These are phyloP conservation scores for Coprinellus aureogranulatus DNA, from an alignment of 768 basidiomycete species.

Conservation along the genomic window DNA sequence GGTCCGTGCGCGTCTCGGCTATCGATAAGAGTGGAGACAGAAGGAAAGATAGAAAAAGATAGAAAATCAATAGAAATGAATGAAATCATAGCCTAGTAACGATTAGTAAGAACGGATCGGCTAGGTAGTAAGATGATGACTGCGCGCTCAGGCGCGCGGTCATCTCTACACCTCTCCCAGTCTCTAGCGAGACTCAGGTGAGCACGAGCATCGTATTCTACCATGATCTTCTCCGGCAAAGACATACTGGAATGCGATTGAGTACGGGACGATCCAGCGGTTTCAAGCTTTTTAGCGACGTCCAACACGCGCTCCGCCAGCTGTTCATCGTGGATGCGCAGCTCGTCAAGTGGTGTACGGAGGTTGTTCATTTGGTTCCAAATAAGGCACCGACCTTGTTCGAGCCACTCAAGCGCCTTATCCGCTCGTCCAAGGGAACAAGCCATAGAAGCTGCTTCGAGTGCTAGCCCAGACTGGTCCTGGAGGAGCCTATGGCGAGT, in stretches of 20 bases:
- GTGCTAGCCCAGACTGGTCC: not conserved
- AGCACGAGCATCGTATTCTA: no score
- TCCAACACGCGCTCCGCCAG: conserved; percentile 14
- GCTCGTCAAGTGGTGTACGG: conserved; percentile 17
- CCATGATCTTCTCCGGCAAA: not conserved
- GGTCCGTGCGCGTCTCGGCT: no score
- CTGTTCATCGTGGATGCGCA: conserved; percentile 13
- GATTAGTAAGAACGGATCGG: no score
- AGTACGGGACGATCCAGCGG: not conserved
- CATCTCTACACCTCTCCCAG: no score
- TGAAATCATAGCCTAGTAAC: no score
- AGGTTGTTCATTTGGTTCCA: conserved; percentile 20
- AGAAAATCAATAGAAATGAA: no score
- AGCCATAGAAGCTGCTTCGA: conserved; percentile 23
- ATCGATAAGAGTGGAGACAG: no score
- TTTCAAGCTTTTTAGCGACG: not conserved
- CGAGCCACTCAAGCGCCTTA: conserved; percentile 7
- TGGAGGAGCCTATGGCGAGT: not conserved
- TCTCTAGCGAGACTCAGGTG: not conserved
- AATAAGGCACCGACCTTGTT: conserved; percentile 17
- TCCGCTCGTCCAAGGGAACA: conserved; percentile 17
- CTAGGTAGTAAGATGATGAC: no score
- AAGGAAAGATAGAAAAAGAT: no score
- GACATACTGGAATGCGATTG: not conserved
- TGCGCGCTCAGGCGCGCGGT: no score